Conservation (phyloP, 1,284 basidiomycete genomes). For the Phellinidium pouzarii region DNA sequence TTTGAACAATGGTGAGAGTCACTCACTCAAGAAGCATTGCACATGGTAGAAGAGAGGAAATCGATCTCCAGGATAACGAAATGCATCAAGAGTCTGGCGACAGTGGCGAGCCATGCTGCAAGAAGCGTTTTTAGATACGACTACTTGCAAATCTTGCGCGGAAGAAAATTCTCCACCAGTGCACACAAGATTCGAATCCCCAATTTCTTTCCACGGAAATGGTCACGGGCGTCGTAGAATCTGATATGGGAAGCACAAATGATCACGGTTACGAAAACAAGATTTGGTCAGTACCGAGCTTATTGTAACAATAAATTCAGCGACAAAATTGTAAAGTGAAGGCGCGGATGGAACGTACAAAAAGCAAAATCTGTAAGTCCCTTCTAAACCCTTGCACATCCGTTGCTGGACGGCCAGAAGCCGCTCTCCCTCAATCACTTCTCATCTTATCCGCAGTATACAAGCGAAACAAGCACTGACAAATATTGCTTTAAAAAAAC, state of each 20-base stretch:
- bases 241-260: not conserved
- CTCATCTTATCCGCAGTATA: too few relatives aligned
- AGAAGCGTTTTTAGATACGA: not conserved
- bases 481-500: not conserved
- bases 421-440: too few relatives aligned
- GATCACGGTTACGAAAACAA: not conserved
- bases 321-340: not conserved
- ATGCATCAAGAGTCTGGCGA: not conserved
- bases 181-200: not conserved
- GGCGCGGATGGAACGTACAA: not conserved
- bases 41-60: conserved; percentile 12
- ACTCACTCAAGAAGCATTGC: not conserved
- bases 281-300: too few relatives aligned
- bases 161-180: not conserved
- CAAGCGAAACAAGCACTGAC: too few relatives aligned
- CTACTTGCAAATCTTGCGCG: not conserved
- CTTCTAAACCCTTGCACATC: too few relatives aligned
- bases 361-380: too few relatives aligned
- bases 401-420: too few relatives aligned
- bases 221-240: not conserved
- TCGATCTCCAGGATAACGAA: not conserved
- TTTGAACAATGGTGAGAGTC: not conserved
- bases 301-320: not conserved
- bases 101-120: conserved; percentile 1
- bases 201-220: not conserved